A percentile compares a stretch with the other conserved stretches of the same genome.
Conservation (phyloP, 306 rosid genomes). For the Gillenia trifoliata region DNA sequence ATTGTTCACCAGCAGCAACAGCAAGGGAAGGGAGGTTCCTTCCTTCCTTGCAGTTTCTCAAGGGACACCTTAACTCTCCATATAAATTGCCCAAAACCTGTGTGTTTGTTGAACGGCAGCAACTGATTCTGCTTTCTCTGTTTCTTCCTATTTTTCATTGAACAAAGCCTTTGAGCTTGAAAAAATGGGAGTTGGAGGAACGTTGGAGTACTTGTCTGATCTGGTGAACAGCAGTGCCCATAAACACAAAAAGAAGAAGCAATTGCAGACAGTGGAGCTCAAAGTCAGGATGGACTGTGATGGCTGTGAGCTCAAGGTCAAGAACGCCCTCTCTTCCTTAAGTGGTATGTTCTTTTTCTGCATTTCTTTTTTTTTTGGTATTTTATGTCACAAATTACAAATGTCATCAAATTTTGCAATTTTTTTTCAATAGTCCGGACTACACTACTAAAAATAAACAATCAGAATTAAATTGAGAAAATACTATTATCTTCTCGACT, state of each 20-base stretch:
- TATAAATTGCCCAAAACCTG: background rate
- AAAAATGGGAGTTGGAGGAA: slow-evolving; percentile 86
- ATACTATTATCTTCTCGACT: too few relatives aligned
- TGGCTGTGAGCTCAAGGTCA: slow-evolving; percentile 97
- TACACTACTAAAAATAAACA: too few relatives aligned
- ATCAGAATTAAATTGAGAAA: too few relatives aligned
- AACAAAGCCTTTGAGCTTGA: background rate
- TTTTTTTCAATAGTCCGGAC: too few relatives aligned
- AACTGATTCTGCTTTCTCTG: background rate
- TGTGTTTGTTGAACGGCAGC: background rate
- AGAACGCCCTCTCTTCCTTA: slow-evolving; percentile 74
- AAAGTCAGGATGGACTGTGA: slow-evolving; percentile 98
- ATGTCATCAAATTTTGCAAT: background rate
- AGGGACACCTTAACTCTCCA: background rate
- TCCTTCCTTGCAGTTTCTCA: slow-evolving; percentile 43
- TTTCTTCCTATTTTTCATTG: too few relatives aligned
- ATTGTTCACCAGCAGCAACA: slow-evolving; percentile 18
- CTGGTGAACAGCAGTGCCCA: slow-evolving; percentile 54
- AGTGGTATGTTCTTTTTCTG: slow-evolving; percentile 43
- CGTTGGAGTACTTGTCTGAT: slow-evolving; percentile 84
- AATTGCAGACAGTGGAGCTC: slow-evolving; percentile 76
- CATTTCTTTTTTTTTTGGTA: background rate
- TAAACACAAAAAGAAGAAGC: slow-evolving; percentile 70
- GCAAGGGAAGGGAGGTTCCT: background rate
- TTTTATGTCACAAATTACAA: background rate